Evolutionary conservation across 805 yeast species (phyloP).

Genomic region (Hermanozyma aechmeae): DNA sequence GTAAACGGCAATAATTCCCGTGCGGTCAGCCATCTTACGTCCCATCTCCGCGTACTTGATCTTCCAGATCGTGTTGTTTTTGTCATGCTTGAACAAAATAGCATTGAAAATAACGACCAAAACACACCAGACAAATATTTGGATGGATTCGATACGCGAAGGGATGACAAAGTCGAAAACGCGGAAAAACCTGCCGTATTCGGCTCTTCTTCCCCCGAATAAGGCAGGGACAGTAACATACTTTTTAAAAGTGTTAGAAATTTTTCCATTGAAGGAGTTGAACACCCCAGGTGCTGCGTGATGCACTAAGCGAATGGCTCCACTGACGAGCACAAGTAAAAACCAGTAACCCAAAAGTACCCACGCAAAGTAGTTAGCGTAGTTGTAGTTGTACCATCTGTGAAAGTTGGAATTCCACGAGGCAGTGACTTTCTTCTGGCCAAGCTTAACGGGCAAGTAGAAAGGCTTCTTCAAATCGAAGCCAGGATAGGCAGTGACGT

Average conservation of each 20-base stretch:
- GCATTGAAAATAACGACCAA: conserved; percentile 20
- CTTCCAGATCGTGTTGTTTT: conserved; percentile 17
- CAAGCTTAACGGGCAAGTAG: conserved; percentile 27
- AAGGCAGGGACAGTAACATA: conserved; percentile 26
- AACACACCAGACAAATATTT: conserved; percentile 30
- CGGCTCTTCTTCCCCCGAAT: conserved; percentile 16
- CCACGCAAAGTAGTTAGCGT: conserved; percentile 28
- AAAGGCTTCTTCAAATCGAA: conserved; percentile 20
- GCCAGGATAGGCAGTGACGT: conserved; percentile 18
- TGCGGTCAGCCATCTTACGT: conserved; percentile 42
- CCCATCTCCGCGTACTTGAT: conserved; percentile 17
- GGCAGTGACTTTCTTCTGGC: conserved; percentile 10
- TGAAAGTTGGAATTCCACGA: conserved; percentile 19
- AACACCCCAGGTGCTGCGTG: no score
- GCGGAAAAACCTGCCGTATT: conserved; percentile 5
- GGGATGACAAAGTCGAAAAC: conserved; percentile 32
- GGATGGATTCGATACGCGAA: conserved; percentile 40
- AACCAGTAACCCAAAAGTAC: conserved; percentile 21
- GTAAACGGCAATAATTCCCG: conserved; percentile 42
- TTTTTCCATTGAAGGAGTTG: conserved; percentile 2
- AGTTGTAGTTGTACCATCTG: conserved; percentile 27
- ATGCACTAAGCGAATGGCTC: no score
- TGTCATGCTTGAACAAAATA: conserved; percentile 16
- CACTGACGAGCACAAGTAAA: conserved; percentile 20
- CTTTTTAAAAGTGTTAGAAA: conserved; percentile 15